Base-by-base conservation (phyloP, 2,329 filamentous ascomycete genomes). In the Myriosclerotinia duriaeana region DNA sequence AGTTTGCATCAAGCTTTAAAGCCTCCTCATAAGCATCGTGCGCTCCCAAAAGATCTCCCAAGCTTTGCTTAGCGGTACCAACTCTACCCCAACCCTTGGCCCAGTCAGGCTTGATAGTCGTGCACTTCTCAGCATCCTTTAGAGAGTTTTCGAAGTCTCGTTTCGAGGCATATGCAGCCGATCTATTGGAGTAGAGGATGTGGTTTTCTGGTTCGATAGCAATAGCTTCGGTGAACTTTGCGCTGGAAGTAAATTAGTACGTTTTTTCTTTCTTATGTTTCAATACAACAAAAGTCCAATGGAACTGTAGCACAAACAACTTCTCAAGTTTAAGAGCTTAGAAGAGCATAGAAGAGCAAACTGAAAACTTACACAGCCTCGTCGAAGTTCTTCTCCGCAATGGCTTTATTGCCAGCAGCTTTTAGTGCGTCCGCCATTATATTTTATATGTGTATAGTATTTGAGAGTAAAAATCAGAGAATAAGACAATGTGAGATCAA, bases 331-430 rank as follows among this genome's bases (percentile, higher is more conserved):
- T 8, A 48, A 48, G 44, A n/a, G 44, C 44, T 34, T 34, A 34
- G 30, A 26, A 62, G 36, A 55, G 36, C 59, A 42, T 36, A 26
- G 38, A 55, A 65, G 69, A 68, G 64, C 69, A 69, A 71, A 71
- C 30, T 14, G 67, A 72, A 66, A 70, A 87, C 92, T 80, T 86
- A 98, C 94, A 97, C 87, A 77, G 95, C 95, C 79, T 94, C 92
- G 76, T 93, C 86, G 79, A 97, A 99, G 80, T 98, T 93, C 86
- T 98, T 98, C 70, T 92, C 93, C 72, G 92, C 90, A 80, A 99
- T 99, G 80, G 96, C 93, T 84, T 96, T 96, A 85, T 99, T 99
- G 83, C 94, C 95, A 78, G 95, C 90, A 76, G 93, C 92, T 85
- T 99, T 99, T 76, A 99, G 87, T 66, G 59, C 52, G 79, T 89